phyloP scores from a whole-genome alignment of 2,329 filamentous ascomycete species.

The Colletotrichum eremochloae region DNA sequence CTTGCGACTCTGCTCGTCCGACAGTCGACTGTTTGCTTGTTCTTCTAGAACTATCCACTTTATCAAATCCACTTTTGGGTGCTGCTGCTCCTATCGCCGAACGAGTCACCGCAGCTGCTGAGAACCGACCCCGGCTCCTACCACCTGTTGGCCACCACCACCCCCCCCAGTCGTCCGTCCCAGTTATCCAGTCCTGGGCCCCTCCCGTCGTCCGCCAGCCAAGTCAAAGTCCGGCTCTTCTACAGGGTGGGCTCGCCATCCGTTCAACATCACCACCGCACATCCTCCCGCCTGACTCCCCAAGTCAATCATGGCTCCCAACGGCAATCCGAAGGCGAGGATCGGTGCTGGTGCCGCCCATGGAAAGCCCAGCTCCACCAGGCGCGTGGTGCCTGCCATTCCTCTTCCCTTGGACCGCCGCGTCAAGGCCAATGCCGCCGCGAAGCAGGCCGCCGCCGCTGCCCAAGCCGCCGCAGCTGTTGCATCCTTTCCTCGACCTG shows the following conservation, averaged over 20 bases:
- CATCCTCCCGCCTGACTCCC: conserved; percentile 26
- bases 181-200: conserved; percentile 16
- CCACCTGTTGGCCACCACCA: conserved; percentile 17
- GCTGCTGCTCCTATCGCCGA: conserved; percentile 36
- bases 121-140: conserved; percentile 18
- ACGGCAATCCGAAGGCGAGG: conserved; percentile 40
- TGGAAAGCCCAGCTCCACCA: conserved; percentile 38
- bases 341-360: conserved; percentile 37
- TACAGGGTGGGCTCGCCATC: conserved; percentile 27
- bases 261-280: conserved; percentile 28
- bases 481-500: conserved; percentile 29
- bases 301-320: conserved; percentile 39
- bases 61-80: conserved; percentile 1
- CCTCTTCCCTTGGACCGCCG: conserved; percentile 51
- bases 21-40: background rate
- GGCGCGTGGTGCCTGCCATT: conserved; percentile 55
- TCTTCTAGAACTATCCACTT: conserved; percentile 39
- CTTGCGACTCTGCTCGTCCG: background rate
- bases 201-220: conserved; percentile 12
- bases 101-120: conserved; percentile 16
- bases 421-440: conserved; percentile 50
- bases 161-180: conserved; percentile 17
- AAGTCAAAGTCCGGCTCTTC: conserved; percentile 21
- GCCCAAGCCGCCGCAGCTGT: conserved; percentile 43
- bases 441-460: conserved; percentile 51